These are phyloP conservation scores for Pythium brassicae DNA, from an alignment of 352 stramenopile species.

Conservation along the genomic window DNA sequence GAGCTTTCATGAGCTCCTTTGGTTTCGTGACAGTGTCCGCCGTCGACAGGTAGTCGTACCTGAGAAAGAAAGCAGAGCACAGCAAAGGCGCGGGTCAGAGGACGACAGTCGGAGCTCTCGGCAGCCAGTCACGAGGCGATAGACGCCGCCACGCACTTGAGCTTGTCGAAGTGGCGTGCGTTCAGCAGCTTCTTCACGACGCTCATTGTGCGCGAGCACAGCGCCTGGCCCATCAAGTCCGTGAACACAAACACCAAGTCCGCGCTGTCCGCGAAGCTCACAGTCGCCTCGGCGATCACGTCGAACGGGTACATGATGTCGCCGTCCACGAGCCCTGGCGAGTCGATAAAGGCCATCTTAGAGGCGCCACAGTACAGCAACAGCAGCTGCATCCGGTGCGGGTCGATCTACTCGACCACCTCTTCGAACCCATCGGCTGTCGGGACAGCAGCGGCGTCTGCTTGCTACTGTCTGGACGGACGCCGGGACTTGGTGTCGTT, in stretches of 20 bases:
- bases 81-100: too few relatives aligned
- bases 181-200: constrained; percentile 64
- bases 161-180: constrained; percentile 42
- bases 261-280: constrained; percentile 39
- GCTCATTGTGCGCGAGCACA: constrained; percentile 68
- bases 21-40: constrained; percentile 54
- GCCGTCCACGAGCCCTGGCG: constrained; percentile 59
- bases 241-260: constrained; percentile 74
- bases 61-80: neutral
- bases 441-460: neutral
- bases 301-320: constrained; percentile 69
- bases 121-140: neutral
- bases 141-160: constrained; percentile 16
- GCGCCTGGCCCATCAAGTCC: constrained; percentile 57
- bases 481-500: constrained; percentile 2
- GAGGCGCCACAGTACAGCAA: constrained; percentile 14
- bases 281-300: constrained; percentile 57
- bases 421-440: constrained; percentile 29
- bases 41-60: constrained; percentile 50
- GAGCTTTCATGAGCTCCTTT: constrained; percentile 65
- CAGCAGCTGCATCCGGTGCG: constrained; percentile 31
- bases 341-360: constrained; percentile 70
- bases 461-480: neutral
- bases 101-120: too few relatives aligned
- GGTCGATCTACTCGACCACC: constrained; percentile 34